Evolutionary conservation across 495 filamentous ascomycete species (phyloP), one percentile per base, ranked within the genome.

Genomic region (Elaphomyces granulatus): DNA sequence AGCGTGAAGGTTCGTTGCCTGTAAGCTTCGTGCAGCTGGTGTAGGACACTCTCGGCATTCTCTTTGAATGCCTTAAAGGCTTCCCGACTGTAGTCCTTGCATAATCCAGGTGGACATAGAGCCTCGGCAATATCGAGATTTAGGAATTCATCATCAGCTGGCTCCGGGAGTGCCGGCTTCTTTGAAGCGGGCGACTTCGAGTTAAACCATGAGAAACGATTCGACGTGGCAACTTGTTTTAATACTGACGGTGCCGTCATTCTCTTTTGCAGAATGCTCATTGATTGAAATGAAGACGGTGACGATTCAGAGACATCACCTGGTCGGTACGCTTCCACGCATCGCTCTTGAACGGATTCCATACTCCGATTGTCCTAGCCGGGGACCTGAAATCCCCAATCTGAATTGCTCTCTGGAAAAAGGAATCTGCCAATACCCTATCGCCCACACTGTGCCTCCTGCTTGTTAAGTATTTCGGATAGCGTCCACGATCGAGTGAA

Each of bases 11-110:
- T 72, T 8, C 77, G 71, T 45, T 71, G 58, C 38, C 74, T 73
- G 62, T 87, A 87, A 15, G 82, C 83, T 23, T 64, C 60, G 51
- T 87, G 85, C 55, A 86, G 67, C 38, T 63, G 68, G 34, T 60
- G 55, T 14, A 87, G 57, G 8, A 85, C 59, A n/a, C 63, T 66
- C 36, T 77, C 66, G 31, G 84, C 83, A 49, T 78, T 82, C 34
- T 63, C 57, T 26, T 80, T 72, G 8, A 87, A 64, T 48, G 77
- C 75, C 51, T 81, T 76, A 63, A 80, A 79, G 3, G 80, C 75
- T 7, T 77, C 70, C 1, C 75, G 74, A 2, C 73, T 79, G 51
- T 76, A 68, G 34, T 68, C 46, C 44, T 78, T 65, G 26, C 59
- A 54, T 0, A 65, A 49, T 3, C 64, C 56, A n/a, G 67, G 50